These are phyloP conservation scores for Trametes cingulata DNA, from an alignment of 768 basidiomycete genomes.

Conservation along the genomic window DNA sequence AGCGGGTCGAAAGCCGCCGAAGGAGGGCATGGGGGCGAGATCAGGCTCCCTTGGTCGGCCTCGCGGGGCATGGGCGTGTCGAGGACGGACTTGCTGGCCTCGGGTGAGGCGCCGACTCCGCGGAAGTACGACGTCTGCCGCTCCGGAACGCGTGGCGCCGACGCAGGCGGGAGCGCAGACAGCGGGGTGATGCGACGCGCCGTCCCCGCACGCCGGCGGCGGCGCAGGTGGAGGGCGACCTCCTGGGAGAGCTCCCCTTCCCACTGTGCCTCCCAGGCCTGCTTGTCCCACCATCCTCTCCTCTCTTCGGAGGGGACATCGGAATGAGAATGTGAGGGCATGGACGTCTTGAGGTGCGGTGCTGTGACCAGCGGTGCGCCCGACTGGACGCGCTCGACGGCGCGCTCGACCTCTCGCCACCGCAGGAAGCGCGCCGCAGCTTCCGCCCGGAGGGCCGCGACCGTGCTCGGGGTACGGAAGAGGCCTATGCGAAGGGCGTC, in stretches of 20 bases:
- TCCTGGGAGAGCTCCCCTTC: slow-evolving; percentile 59
- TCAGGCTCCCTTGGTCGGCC: background rate
- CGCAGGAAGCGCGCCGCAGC: slow-evolving; percentile 69
- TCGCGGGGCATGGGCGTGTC: slow-evolving; percentile 5
- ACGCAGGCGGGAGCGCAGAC: slow-evolving; percentile 1
- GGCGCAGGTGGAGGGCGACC: slow-evolving; percentile 52
- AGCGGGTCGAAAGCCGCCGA: slow-evolving; percentile 56
- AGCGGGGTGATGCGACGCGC: slow-evolving; percentile 5
- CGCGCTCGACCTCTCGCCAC: slow-evolving; percentile 70
- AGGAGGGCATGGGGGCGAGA: slow-evolving; percentile 25
- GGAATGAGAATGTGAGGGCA: slow-evolving; percentile 17
- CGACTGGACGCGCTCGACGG: slow-evolving; percentile 45
- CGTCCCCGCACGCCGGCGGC: slow-evolving; percentile 37
- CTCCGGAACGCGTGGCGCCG: background rate
- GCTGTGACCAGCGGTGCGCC: slow-evolving; percentile 17
- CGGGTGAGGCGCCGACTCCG: background rate
- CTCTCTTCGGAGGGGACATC: background rate
- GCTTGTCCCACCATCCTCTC: slow-evolving; percentile 52
- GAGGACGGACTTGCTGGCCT: slow-evolving; percentile 9
- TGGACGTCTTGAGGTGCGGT: background rate
- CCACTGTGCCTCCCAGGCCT: slow-evolving; percentile 69
- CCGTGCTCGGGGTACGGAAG: slow-evolving; percentile 64
- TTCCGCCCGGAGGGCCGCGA: slow-evolving; percentile 58
- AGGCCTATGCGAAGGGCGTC: slow-evolving; percentile 57
- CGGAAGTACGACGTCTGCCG: slow-evolving; percentile 10